Base-by-base conservation (phyloP, 2,329 filamentous ascomycete genomes). In the Ophiostoma triangulosporum region DNA sequence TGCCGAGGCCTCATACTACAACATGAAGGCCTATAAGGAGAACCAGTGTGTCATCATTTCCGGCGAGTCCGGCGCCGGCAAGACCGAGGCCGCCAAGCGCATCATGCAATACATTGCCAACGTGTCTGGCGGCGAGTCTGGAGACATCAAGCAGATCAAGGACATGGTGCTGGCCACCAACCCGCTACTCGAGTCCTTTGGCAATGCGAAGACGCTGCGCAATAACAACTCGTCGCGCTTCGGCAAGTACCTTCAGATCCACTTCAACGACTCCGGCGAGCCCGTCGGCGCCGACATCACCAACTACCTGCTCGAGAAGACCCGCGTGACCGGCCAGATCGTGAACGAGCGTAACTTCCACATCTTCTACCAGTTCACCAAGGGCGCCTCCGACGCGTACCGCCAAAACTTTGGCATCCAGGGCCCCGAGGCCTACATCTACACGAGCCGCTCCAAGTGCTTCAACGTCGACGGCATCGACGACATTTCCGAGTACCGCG, bases 11-110 rank as follows among this genome's bases (percentile, higher is more conserved):
- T 70, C 90, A 53, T 98, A 98, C 74, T 97, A 97, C 74, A 97
- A 98, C 74, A 97, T 98, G 93, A 97, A 97, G 69, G 91, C 90
- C 48, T 98, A 98, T 76, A 88, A 88, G 64, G 93, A 97, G 62
- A 97, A 97, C 72, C 93, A 98, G 69, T 97, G 93, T 72, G 91
- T 98, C 61, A 98, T 98, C 69, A 98, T 98, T 62, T 97, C 93
- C 4, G 93, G 93, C 66, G 93, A 98, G 71, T 97, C 93, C 3
- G 93, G 93, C 66, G 93, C 93, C 32, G 93, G 93, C 67, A 98
- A 98, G 76, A 98, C 93, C 14, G 93, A 98, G 70, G 93, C 93
- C 5, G 93, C 93, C 57, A 97, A 98, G 77, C 85, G 91, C 63
- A 86, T 98, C 64, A 98, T 98, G 91, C 93, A 98, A 71, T 98